These are phyloP conservation scores for Sanghuangporus sanghuang DNA, from an alignment of 1,284 basidiomycete genomes.

Conservation along the genomic window DNA sequence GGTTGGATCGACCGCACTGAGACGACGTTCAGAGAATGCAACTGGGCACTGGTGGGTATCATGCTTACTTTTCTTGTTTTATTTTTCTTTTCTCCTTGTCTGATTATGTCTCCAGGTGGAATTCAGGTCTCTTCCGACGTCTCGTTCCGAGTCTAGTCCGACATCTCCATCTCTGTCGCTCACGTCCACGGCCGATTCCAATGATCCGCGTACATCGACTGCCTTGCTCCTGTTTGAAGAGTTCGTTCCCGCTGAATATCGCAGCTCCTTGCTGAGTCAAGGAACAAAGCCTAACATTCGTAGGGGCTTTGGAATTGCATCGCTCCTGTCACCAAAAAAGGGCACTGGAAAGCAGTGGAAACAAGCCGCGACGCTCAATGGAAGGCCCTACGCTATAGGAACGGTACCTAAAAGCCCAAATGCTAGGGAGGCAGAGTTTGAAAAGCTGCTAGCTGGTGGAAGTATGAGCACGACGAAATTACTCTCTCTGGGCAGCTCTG, in stretches of 20 bases:
- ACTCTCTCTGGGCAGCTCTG: conserved; percentile 38
- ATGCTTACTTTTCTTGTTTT: not conserved
- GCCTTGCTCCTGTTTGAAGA: conserved; percentile 82
- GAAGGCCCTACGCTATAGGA: conserved; percentile 66
- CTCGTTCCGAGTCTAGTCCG: not conserved
- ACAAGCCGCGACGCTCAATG: conserved; percentile 70
- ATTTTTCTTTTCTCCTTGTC: not conserved
- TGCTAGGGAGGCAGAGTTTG: conserved; percentile 68
- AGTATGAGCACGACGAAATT: conserved; percentile 51
- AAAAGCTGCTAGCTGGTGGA: conserved; percentile 57
- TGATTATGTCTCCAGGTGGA: conserved; percentile 53
- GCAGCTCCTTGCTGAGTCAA: conserved; percentile 61
- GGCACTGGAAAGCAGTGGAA: conserved; percentile 57
- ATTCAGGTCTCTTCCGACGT: conserved; percentile 63
- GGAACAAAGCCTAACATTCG: conserved; percentile 28
- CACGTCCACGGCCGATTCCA: conserved; percentile 1
- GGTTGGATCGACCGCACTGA: conserved; percentile 76
- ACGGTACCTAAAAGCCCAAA: conserved; percentile 59
- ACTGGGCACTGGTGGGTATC: conserved; percentile 80
- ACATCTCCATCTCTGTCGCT: conserved; percentile 2
- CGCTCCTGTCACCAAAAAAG: conserved; percentile 31
- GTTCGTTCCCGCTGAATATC: conserved; percentile 81
- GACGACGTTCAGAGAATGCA: conserved; percentile 75
- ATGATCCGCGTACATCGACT: conserved; percentile 50
- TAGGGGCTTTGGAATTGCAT: conserved; percentile 31